Base-by-base conservation (phyloP, 805 yeast species). In the Lipomyces chichibuensis region DNA sequence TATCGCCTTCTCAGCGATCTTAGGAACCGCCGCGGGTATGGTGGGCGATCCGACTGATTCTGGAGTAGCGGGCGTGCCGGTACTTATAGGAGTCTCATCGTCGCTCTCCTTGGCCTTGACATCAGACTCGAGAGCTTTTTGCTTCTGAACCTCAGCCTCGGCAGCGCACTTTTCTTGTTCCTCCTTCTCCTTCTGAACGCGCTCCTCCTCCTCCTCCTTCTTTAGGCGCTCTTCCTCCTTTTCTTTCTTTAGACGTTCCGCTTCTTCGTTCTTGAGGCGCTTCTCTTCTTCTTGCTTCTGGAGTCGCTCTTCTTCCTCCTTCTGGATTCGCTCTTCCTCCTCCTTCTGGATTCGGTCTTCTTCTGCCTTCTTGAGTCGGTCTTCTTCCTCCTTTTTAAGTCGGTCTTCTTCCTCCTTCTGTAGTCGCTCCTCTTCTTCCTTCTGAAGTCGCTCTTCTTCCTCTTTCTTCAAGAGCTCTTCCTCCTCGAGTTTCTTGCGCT, bases 41-140 rank as follows among this genome's bases (percentile, higher is more conserved):
- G 63, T 68, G 51, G 73, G 69, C 8, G 59, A 60, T 9, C 49
- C 69, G 20, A 49, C 67, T 35, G 69, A 60, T 32, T 62, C 67
- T 3, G 73, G 69, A 17, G 65, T 69, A 14, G 62, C 69, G 7
- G 66, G 63, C 17, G 63, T 67, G 29, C 51, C 71, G 35, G 69
- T 60, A 25, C 69, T 67, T 6, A 56, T 46, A n/a, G 71, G 67
- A 52, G 69, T 62, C 57, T 67, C 71, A n/a, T 57, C 68, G 23
- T 54, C 66, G 51, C 57, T 49, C 52, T 13, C 62, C 25, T 46
- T 9, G 32, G 70, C 59, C 49, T 59, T 23, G 29, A 46, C 54
- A 17, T 58, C 65, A 4, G 62, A 46, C 51, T 43, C 53, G 56
- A 51, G 66, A 55, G 56, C 57, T 39, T 33, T 46, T 13, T 35